Conservation (phyloP, 2,329 filamentous ascomycete genomes). For the Leptographium radiaticola region DNA sequence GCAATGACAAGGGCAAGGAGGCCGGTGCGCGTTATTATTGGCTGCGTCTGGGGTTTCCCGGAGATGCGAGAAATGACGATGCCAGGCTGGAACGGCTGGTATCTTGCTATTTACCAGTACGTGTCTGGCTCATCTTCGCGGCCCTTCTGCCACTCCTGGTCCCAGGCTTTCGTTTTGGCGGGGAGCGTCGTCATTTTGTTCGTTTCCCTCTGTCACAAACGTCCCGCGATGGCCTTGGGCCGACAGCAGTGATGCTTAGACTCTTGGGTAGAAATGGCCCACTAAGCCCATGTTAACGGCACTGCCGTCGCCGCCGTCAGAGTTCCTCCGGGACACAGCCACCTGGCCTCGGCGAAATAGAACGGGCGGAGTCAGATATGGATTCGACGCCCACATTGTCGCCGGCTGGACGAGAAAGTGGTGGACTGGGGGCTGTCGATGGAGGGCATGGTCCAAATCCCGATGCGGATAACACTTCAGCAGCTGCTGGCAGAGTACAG, state of each 20-base stretch:
- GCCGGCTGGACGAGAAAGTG: constrained; percentile 21
- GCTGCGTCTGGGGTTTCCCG: background rate
- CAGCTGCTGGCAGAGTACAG: constrained; percentile 57
- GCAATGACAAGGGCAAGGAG: background rate
- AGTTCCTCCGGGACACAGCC: background rate
- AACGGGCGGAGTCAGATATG: constrained; percentile 51
- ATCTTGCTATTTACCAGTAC: background rate
- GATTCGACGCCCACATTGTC: constrained; percentile 41
- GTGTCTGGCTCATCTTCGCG: too few species aligned
- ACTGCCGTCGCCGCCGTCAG: too few species aligned
- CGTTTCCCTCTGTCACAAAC: background rate
- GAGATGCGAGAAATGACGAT: background rate
- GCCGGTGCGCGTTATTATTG: background rate
- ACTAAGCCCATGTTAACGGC: too few species aligned
- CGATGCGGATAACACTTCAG: constrained; percentile 56
- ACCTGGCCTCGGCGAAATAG: constrained; percentile 6
- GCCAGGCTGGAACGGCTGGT: background rate
- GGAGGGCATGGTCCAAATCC: constrained; percentile 70
- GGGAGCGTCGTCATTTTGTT: background rate
- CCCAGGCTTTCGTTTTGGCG: too few species aligned
- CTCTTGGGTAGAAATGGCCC: too few species aligned
- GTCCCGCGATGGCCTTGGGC: too few species aligned
- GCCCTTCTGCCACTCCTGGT: too few species aligned
- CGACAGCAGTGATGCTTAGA: too few species aligned
- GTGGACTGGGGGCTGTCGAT: constrained; percentile 72